Evolutionary conservation across 2,329 filamentous ascomycete genomes (phyloP).

Genomic region (Aspergillus cejpii): DNA sequence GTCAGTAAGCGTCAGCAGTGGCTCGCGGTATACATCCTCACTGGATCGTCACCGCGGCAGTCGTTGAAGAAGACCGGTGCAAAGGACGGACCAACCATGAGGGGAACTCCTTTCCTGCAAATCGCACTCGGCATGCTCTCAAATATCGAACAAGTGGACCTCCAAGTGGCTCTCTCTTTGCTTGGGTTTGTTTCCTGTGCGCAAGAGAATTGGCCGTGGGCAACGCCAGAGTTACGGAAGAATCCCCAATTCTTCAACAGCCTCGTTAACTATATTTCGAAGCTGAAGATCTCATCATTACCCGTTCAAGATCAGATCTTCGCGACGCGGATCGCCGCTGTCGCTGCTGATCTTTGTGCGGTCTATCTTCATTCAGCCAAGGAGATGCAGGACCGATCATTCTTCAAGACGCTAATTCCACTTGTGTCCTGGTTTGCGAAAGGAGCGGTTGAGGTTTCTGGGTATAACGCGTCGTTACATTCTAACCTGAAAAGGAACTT

Average conservation of each 20-base stretch:
- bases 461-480: slow-evolving; percentile 84
- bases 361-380: slow-evolving; percentile 85
- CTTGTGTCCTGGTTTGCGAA: slow-evolving; percentile 74
- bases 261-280: slow-evolving; percentile 63
- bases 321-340: slow-evolving; percentile 67
- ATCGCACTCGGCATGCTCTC: slow-evolving; percentile 66
- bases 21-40: slow-evolving; percentile 89
- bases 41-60: slow-evolving; percentile 75
- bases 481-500: slow-evolving; percentile 81
- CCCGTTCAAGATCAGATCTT: slow-evolving; percentile 44
- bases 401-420: slow-evolving; percentile 65
- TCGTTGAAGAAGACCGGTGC: slow-evolving; percentile 51
- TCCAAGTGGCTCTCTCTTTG: slow-evolving; percentile 64
- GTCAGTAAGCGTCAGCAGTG: slow-evolving; percentile 89
- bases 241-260: slow-evolving; percentile 67
- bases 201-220: slow-evolving; percentile 95
- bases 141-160: slow-evolving; percentile 57
- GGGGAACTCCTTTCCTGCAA: slow-evolving; percentile 62
- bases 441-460: slow-evolving; percentile 68
- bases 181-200: slow-evolving; percentile 81
- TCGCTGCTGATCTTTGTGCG: slow-evolving; percentile 78
- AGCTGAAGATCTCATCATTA: slow-evolving; percentile 51
- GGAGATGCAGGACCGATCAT: slow-evolving; percentile 61
- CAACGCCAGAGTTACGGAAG: slow-evolving; percentile 69
- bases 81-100: slow-evolving; percentile 45